These are phyloP conservation scores for Penicillium lividum DNA, from an alignment of 495 filamentous ascomycete species.

Conservation along the genomic window DNA sequence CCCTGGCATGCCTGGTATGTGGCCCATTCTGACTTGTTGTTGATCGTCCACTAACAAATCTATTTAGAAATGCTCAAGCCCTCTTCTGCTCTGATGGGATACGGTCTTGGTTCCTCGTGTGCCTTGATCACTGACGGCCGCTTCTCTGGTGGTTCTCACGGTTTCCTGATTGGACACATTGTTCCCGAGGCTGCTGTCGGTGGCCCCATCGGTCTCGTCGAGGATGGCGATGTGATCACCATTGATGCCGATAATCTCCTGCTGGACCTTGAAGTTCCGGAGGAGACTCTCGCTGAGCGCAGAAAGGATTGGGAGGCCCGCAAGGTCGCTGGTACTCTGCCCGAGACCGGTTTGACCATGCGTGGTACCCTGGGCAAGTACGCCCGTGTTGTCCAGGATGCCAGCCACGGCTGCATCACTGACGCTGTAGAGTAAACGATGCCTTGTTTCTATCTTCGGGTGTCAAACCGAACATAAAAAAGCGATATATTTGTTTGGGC, in stretches of 20 bases:
- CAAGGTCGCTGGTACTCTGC: constrained; percentile 37
- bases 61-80: constrained; percentile 77
- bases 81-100: constrained; percentile 88
- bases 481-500: constrained; percentile 27
- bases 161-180: constrained; percentile 57
- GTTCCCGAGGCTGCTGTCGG: constrained; percentile 60
- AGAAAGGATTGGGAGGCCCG: constrained; percentile 59
- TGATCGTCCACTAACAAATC: background rate
- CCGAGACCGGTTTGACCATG: constrained; percentile 47
- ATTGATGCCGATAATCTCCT: constrained; percentile 55
- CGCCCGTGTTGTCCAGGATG: constrained; percentile 66
- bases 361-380: constrained; percentile 93
- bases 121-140: constrained; percentile 50
- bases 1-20: constrained; percentile 80
- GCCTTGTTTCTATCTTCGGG: constrained; percentile 11
- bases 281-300: constrained; percentile 63
- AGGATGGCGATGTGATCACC: constrained; percentile 56
- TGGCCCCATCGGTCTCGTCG: constrained; percentile 56
- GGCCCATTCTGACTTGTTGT: constrained; percentile 22
- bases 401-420: constrained; percentile 63
- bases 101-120: constrained; percentile 69
- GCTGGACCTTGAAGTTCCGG: constrained; percentile 51
- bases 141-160: constrained; percentile 53
- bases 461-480: constrained; percentile 24
- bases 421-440: constrained; percentile 41